Conservation (phyloP, 331 rosid genomes). For the Pyracantha coccinea region DNA sequence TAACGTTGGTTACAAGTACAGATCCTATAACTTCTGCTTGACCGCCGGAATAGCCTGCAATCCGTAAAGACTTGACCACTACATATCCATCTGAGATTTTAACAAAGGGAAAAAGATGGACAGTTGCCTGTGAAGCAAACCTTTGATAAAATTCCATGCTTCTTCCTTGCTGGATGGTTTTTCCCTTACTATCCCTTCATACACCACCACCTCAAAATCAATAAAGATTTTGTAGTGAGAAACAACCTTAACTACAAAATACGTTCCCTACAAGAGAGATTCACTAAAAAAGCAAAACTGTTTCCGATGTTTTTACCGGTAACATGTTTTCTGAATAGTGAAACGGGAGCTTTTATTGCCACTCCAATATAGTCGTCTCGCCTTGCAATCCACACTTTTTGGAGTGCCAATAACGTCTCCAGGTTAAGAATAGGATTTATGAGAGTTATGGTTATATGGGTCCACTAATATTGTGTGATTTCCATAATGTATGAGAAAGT, state of each 20-base stretch:
- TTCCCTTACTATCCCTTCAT: slow-evolving; percentile 66
- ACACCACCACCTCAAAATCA: slow-evolving; percentile 74
- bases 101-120: neutral
- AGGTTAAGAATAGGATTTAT: neutral
- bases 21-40: slow-evolving; percentile 83
- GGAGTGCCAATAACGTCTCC: no score
- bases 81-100: neutral
- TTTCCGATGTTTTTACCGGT: neutral
- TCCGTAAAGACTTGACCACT: slow-evolving; percentile 12
- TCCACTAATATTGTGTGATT: neutral
- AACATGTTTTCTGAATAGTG: neutral
- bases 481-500: neutral
- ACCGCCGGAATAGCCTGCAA: slow-evolving; percentile 86
- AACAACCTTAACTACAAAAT: neutral
- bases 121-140: slow-evolving; percentile 22
- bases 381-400: no score
- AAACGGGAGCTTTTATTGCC: no score
- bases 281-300: neutral
- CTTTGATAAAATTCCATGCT: slow-evolving; percentile 84
- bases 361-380: no score
- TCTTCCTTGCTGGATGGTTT: slow-evolving; percentile 78
- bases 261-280: neutral
- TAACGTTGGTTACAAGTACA: slow-evolving; percentile 69
- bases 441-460: neutral
- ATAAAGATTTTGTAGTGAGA: slow-evolving; percentile 19